Conservation (phyloP, 2,329 filamentous ascomycete species). For the Metarhizium sp. region DNA sequence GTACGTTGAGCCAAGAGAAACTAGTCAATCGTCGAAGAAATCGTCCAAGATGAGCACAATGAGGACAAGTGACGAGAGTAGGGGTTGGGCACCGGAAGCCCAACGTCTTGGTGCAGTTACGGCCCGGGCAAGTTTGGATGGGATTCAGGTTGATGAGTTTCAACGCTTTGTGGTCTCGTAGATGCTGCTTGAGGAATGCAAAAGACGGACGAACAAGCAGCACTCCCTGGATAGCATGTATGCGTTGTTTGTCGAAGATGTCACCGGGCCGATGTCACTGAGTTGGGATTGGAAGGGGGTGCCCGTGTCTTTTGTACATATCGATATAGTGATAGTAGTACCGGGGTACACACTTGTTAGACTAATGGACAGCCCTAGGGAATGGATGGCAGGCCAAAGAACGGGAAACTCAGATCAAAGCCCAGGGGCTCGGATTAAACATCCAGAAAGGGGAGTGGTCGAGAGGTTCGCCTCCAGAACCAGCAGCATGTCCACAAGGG, state of each 20-base stretch:
- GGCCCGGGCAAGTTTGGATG: too few relatives aligned
- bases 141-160: not conserved
- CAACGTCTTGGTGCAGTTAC: not conserved
- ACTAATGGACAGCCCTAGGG: conserved; percentile 10
- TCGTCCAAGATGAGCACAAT: not conserved
- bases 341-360: conserved; percentile 9
- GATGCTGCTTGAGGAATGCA: not conserved
- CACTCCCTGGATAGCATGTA: not conserved
- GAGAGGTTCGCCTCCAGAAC: conserved; percentile 18
- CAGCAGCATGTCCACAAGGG: conserved; percentile 6
- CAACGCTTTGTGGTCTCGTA: not conserved
- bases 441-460: conserved; percentile 30
- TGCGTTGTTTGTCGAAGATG: not conserved
- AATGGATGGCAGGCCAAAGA: conserved; percentile 2
- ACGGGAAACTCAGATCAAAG: conserved; percentile 17
- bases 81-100: not conserved
- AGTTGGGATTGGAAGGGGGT: not conserved
- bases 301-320: conserved; percentile 17
- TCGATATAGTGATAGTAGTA: conserved; percentile 13
- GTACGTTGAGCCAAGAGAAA: not conserved
- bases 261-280: not conserved
- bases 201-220: not conserved
- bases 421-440: conserved; percentile 25
- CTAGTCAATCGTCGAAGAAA: not conserved
- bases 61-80: not conserved